Conservation (phyloP, 768 basidiomycete species). For the Mrakia blollopis region DNA sequence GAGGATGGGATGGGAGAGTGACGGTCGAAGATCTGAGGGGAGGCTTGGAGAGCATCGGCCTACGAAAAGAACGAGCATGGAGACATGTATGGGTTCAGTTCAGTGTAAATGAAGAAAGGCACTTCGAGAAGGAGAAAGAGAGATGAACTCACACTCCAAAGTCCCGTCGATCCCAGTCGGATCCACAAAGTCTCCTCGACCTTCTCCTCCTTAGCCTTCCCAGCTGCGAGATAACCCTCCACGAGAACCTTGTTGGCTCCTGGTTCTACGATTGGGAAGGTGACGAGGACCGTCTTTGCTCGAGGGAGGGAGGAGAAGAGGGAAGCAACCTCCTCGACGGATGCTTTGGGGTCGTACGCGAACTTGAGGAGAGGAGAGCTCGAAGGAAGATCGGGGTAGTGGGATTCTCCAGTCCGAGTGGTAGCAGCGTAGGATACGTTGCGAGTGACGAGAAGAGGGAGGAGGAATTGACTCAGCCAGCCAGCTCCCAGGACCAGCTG, state of each 20-base stretch:
- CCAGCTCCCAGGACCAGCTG: slow-evolving; percentile 60
- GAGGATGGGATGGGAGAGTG: slow-evolving; percentile 49
- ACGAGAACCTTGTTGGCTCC: slow-evolving; percentile 54
- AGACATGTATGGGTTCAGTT: background rate
- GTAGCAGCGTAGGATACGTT: slow-evolving; percentile 53
- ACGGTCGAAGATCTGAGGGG: slow-evolving; percentile 45
- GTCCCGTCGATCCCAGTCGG: slow-evolving; percentile 59
- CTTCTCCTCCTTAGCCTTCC: slow-evolving; percentile 4
- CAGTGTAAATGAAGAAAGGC: background rate
- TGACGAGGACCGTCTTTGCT: slow-evolving; percentile 55
- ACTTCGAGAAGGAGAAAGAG: background rate
- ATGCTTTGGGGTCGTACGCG: background rate
- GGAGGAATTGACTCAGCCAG: slow-evolving; percentile 61
- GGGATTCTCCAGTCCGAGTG: slow-evolving; percentile 50
- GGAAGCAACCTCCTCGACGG: background rate
- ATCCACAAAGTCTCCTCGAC: slow-evolving; percentile 49
- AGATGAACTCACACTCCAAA: slow-evolving; percentile 54
- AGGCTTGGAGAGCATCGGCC: background rate
- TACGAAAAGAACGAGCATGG: background rate
- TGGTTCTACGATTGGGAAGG: slow-evolving; percentile 37
- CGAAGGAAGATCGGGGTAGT: slow-evolving; percentile 15
- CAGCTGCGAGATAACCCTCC: slow-evolving; percentile 48
- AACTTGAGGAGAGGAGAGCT: slow-evolving; percentile 1
- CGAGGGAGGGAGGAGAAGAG: slow-evolving; percentile 47
- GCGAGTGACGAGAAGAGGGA: slow-evolving; percentile 51